Evolutionary conservation across 768 basidiomycete species (phyloP).

Genomic region (Lentinula boryana): DNA sequence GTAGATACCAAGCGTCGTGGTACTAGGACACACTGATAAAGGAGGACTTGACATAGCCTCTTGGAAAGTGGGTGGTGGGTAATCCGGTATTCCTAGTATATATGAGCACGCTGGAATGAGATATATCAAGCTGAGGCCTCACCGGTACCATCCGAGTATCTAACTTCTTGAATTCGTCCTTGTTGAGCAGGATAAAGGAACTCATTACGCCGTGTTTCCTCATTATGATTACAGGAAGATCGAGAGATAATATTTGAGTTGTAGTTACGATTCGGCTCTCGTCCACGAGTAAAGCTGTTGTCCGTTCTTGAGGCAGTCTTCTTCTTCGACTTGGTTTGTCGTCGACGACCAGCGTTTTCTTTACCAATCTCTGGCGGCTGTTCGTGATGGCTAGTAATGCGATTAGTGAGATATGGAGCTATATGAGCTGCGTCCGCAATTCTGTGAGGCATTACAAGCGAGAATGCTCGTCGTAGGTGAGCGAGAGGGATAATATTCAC

Average conservation of each 20-base stretch:
- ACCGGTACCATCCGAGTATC: constrained; percentile 1
- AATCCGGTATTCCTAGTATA: constrained; percentile 39
- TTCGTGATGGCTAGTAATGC: constrained; percentile 47
- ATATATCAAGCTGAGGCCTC: constrained; percentile 16
- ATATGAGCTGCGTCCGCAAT: constrained; percentile 44
- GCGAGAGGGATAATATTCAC: neutral
- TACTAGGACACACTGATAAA: constrained; percentile 32
- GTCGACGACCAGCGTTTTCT: constrained; percentile 44
- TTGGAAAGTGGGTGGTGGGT: constrained; percentile 72
- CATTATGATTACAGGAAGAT: neutral
- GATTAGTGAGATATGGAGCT: constrained; percentile 51
- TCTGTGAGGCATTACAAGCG: constrained; percentile 20
- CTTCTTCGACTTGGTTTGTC: constrained; percentile 41
- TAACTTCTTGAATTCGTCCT: neutral
- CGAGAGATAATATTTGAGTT: neutral
- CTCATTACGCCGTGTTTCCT: neutral
- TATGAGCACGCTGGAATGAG: neutral
- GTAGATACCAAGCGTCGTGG: constrained; percentile 25
- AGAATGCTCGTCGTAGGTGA: constrained; percentile 3
- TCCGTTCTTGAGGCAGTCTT: constrained; percentile 28
- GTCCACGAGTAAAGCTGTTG: constrained; percentile 26
- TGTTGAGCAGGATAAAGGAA: neutral
- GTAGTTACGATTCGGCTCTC: constrained; percentile 31
- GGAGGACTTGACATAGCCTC: constrained; percentile 54
- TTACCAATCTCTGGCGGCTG: constrained; percentile 42